These are phyloP conservation scores for Coemansia sp. DNA, from an alignment of 192 early-diverging fungal species.

Conservation along the genomic window DNA sequence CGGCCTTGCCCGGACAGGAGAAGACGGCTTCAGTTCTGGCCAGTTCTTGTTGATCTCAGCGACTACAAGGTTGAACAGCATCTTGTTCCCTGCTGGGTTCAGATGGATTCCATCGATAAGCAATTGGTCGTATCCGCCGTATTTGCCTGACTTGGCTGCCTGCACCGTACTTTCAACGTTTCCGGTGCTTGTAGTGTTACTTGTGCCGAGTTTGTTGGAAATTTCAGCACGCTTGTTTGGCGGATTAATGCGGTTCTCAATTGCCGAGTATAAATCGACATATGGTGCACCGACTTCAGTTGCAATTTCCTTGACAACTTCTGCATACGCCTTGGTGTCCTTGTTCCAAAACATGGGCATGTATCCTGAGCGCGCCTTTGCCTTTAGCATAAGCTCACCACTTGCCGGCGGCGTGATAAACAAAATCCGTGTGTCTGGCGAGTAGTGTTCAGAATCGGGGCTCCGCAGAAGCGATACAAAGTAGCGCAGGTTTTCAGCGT, in stretches of 20 bases:
- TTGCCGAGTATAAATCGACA: slow-evolving; percentile 40
- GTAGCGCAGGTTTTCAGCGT: slow-evolving; percentile 57
- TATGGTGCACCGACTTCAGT: slow-evolving; percentile 25
- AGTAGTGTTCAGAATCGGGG: slow-evolving; percentile 56
- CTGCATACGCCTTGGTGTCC: slow-evolving; percentile 44
- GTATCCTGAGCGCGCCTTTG: neutral
- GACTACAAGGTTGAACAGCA: slow-evolving; percentile 22
- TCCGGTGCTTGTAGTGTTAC: neutral
- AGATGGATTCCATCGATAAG: slow-evolving; percentile 61
- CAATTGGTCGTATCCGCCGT: slow-evolving; percentile 28
- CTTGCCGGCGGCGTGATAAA: slow-evolving; percentile 70
- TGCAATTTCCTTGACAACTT: slow-evolving; percentile 45
- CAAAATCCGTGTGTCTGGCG: slow-evolving; percentile 61
- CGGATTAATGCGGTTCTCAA: slow-evolving; percentile 27
- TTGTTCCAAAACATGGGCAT: slow-evolving; percentile 19
- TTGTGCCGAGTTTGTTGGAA: neutral
- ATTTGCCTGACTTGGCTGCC: neutral
- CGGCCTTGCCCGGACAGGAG: neutral
- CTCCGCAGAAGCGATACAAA: slow-evolving; percentile 60
- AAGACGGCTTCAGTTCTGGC: slow-evolving; percentile 23
- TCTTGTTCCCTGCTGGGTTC: slow-evolving; percentile 55
- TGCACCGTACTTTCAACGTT: neutral
- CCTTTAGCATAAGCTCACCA: slow-evolving; percentile 52
- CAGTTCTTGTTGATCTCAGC: slow-evolving; percentile 8
- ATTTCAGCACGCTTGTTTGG: neutral